Base-by-base conservation (phyloP, 208 protist genomes). In the Vickermania spadyakhi region DNA sequence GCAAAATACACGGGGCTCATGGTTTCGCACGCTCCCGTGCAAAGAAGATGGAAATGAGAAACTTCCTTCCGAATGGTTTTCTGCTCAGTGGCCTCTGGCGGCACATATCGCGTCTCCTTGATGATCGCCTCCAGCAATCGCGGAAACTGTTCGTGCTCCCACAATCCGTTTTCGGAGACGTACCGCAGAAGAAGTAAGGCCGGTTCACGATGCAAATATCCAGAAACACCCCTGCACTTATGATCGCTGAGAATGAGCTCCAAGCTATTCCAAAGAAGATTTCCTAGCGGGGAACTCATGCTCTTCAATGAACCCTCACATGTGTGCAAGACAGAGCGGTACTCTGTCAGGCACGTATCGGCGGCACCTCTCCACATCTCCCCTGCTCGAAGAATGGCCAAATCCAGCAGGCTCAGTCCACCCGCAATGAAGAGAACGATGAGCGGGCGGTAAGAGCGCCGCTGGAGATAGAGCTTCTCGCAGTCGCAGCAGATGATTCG, bases 31-130 rank as follows among this genome's bases (percentile, higher is more conserved):
- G 63, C 41, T 14, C 68, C 27, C 25, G 72, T 75, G 58, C 72
- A 78, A 36, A 78, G 28, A 52, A 78, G 54, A 28, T 78, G 58
- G 62, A 66, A 78, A 42, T 78, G 72, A 23, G 62, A 66, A 1
- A 70, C 18, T 1, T 2, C 7, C 18, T 45, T 7, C 11, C 11
- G 18, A 18, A 7, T 18, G 36, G 7, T 45, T 18, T n/a, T 7
- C 36, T 45, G 36, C 18, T 45, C 36, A 18, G 36, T 7, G 36
- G 36, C 18, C n/a, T n/a, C n/a, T n/a, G n/a, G n/a, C n/a, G n/a
- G n/a, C n/a, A n/a, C n/a, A n/a, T n/a, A n/a, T n/a, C n/a, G n/a
- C 11, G 36, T 45, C 11, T 7, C 36, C 36, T 45, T 18, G 36
- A 18, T n/a, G 36, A 45, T 45, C 36, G 36, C 36, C 18, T 7